Evolutionary conservation across 139 green algal genomes (phyloP).

Genomic region (Penium margaritaceum): DNA sequence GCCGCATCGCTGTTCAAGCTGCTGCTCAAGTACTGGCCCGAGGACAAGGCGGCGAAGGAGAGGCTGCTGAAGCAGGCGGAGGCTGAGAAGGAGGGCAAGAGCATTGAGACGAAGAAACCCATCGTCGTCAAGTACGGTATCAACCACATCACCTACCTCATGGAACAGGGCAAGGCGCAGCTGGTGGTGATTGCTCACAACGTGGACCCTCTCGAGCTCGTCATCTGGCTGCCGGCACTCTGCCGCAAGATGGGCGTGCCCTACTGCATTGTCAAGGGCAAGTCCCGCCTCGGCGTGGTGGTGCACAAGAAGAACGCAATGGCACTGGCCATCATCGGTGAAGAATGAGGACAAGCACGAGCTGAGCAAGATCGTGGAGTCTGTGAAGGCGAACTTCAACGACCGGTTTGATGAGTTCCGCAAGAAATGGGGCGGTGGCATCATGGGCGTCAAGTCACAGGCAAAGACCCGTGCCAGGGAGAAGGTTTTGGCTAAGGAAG

Average conservation of each 20-base stretch:
- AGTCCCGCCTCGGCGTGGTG: constrained; percentile 59
- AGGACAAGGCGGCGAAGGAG: constrained; percentile 85
- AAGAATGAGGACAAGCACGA: constrained; percentile 97
- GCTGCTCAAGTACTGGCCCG: constrained; percentile 92
- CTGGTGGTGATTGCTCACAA: constrained; percentile 97
- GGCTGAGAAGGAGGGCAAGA: constrained; percentile 46
- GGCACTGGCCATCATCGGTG: constrained; percentile 77
- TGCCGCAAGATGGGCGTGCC: constrained; percentile 98
- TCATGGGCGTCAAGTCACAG: constrained; percentile 96
- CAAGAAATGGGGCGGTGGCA: constrained; percentile 85
- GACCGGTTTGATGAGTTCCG: constrained; percentile 61
- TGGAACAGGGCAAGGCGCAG: constrained; percentile 89
- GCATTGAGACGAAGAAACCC: constrained; percentile 93
- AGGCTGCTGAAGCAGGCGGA: constrained; percentile 77
- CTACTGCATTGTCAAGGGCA: constrained; percentile 97
- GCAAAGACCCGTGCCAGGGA: constrained; percentile 75
- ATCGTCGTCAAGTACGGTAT: constrained; percentile 98
- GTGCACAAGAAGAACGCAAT: constrained; percentile 98
- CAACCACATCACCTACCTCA: constrained; percentile 95
- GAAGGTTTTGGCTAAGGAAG: constrained; percentile 74
- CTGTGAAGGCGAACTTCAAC: constrained; percentile 80
- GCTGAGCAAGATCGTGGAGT: constrained; percentile 94
- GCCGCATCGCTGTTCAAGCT: constrained; percentile 89
- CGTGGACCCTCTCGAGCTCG: constrained; percentile 97
- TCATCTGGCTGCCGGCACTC: constrained; percentile 89